Conservation (phyloP, 2,329 filamentous ascomycete genomes). For the Cytospora paraplurivora region DNA sequence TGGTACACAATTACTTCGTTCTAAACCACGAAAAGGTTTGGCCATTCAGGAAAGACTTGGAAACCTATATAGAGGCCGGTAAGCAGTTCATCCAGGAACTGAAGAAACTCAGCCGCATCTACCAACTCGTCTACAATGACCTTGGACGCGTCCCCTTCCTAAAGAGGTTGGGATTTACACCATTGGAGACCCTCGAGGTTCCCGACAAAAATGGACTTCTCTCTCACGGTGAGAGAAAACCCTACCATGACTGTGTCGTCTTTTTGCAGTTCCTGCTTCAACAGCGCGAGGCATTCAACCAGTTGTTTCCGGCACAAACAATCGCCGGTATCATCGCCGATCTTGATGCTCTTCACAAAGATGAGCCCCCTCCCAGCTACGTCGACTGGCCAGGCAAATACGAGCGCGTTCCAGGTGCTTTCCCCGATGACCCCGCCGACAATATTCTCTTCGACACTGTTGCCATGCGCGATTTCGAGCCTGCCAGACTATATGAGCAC, state of each 20-base stretch:
- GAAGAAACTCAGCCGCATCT: slow-evolving; percentile 22
- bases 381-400: slow-evolving; percentile 32
- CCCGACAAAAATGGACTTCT: slow-evolving; percentile 20
- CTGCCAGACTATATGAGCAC: slow-evolving; percentile 25
- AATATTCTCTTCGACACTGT: slow-evolving; percentile 32
- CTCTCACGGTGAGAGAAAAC: slow-evolving; percentile 25
- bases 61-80: slow-evolving; percentile 30
- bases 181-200: slow-evolving; percentile 18
- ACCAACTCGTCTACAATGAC: slow-evolving; percentile 17
- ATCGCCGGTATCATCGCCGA: slow-evolving; percentile 36
- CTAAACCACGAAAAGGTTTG: slow-evolving; percentile 15
- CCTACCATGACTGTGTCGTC: slow-evolving; percentile 28
- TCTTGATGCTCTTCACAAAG: slow-evolving; percentile 38
- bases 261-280: slow-evolving; percentile 33
- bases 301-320: slow-evolving; percentile 30
- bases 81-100: slow-evolving; percentile 25
- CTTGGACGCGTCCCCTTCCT: slow-evolving; percentile 18
- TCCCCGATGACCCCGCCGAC: slow-evolving; percentile 30
- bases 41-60: slow-evolving; percentile 26
- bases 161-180: slow-evolving; percentile 20
- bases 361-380: slow-evolving; percentile 38
- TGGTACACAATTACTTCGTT: slow-evolving; percentile 36
- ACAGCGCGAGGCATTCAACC: slow-evolving; percentile 29
- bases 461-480: slow-evolving; percentile 29
- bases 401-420: slow-evolving; percentile 33